Base-by-base conservation (phyloP, 306 rosid genomes). In the Aeschynomene evenia region DNA sequence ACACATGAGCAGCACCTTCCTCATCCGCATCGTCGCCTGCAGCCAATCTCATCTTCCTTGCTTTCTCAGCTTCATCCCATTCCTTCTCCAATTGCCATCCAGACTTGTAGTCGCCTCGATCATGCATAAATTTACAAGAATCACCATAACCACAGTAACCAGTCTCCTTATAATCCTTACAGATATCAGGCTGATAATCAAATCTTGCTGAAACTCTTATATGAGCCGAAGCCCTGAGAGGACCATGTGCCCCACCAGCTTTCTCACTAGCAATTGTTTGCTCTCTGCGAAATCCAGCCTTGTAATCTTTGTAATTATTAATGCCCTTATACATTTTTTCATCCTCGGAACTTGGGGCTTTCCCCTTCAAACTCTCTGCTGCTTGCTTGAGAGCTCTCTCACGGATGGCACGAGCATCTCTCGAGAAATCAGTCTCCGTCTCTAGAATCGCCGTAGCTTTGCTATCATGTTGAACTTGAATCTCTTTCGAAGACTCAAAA, bases 71-170 rank as follows among this genome's bases (percentile, higher is more conserved):
- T 64, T 91, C 97, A 0, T 91, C 94, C 97, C 97, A 91, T 64
- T 91, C 97, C 85, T 83, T 87, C 67, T 91, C 97, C 96, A 87
- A 6, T 72, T 87, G 96, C 97, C 97, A 91, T 21, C 97, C 96
- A 57, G 96, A 75, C 78, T 91, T 89, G 84, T 91, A 91, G 68
- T 91, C 97, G 69, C 96, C 97, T n/a, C 96, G 90, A 76, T 89
- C 97, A 75, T 91, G 97, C 97, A 89, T 87, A 70, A 91, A 91
- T 74, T 91, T 89, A 69, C 94, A 89, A 0, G 97, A 57, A 75
- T 89, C 94, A 55, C 94, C 97, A 61, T 89, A 89, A 14, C 96
- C 96, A 79, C 94, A 87, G 52, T 86, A 91, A 54, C 96, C 94
- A 34, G 96, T 88, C 79, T 88, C 93, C 81, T 91, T 91, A 79